A percentile compares a stretch with the other conserved stretches of the same genome.
phyloP scores from a whole-genome alignment of 2,329 filamentous ascomycete genomes.

The Trichoderma sp. region DNA sequence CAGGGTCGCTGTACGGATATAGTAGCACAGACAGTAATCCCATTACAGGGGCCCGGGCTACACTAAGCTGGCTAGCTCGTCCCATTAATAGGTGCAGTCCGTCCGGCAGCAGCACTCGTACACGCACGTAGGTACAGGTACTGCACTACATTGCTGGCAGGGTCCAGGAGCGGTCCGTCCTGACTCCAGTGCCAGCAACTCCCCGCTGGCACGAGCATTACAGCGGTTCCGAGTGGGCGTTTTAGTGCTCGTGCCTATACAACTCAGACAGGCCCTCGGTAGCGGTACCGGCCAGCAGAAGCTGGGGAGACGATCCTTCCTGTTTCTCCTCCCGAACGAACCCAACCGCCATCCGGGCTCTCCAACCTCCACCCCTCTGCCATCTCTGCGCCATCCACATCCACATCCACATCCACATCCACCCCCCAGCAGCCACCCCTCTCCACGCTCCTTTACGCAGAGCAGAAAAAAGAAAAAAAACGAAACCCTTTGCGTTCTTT shows the following conservation, averaged over 20 bases:
- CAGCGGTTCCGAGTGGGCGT: not conserved
- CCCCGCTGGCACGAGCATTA: not conserved
- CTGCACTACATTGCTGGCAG: not conserved
- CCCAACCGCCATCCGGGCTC: constrained; percentile 16
- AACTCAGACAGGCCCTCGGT: not conserved
- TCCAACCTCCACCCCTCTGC: not conserved
- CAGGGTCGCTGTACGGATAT: too few relatives aligned
- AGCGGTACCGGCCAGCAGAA: not conserved
- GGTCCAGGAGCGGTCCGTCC: not conserved
- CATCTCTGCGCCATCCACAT: not conserved
- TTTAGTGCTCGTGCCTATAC: not conserved
- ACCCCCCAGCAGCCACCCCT: not conserved
- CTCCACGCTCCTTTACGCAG: not conserved
- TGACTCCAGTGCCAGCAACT: not conserved
- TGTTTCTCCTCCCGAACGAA: constrained; percentile 4
- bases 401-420: too few relatives aligned
- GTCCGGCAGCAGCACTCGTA: not conserved
- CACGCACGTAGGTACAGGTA: not conserved
- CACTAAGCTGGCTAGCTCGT: not conserved
- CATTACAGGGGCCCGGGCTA: not conserved
- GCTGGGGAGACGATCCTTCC: constrained; percentile 19
- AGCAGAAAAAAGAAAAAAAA: not conserved
- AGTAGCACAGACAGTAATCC: not conserved
- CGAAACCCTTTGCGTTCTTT: constrained; percentile 16
- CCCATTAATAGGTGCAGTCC: not conserved